A percentile compares a stretch with the other conserved stretches of the same genome.
phyloP scores from a whole-genome alignment of 139 green algal genomes.

The Diplosphaera chodatii region DNA sequence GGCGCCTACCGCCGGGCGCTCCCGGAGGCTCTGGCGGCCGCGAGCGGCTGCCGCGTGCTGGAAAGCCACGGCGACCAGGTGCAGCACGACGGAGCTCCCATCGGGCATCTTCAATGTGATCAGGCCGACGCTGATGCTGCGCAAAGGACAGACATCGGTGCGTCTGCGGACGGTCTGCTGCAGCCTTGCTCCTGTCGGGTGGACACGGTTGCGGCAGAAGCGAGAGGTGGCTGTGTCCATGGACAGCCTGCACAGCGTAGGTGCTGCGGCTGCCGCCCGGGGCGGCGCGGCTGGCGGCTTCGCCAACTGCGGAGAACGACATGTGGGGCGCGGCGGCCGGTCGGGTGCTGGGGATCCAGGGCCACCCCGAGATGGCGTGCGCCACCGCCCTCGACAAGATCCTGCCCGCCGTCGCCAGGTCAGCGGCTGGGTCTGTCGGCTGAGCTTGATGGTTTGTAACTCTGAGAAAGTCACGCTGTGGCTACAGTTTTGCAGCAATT shows the following conservation, averaged over 20 bases:
- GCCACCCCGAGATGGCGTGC: constrained; percentile 21
- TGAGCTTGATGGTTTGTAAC: too few species aligned
- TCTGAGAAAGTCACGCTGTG: too few species aligned
- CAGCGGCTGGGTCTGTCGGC: too few species aligned
- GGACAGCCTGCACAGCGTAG: constrained; percentile 3
- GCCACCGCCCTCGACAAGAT: constrained; percentile 25
- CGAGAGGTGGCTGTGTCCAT: too few species aligned
- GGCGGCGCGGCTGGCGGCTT: constrained; percentile 28
- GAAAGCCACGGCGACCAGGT: constrained; percentile 48
- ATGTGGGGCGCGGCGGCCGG: constrained; percentile 21
- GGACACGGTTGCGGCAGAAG: too few species aligned
- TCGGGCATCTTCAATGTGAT: too few species aligned
- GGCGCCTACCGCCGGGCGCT: background rate
- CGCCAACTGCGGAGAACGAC: constrained; percentile 27
- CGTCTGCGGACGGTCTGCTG: too few species aligned
- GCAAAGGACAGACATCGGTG: too few species aligned
- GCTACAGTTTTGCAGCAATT: background rate
- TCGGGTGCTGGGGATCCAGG: constrained; percentile 28
- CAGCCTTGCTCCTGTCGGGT: background rate
- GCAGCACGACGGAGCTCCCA: too few species aligned
- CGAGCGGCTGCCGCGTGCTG: background rate
- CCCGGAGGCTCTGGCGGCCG: background rate
- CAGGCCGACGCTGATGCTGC: too few species aligned
- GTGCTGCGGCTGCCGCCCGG: constrained; percentile 35
- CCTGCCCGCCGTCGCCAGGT: constrained; percentile 17